Evolutionary conservation across 176 grass and related monocot genomes (phyloP), one percentile per base, ranked within the genome.

Genomic region (Ensete glaucum): DNA sequence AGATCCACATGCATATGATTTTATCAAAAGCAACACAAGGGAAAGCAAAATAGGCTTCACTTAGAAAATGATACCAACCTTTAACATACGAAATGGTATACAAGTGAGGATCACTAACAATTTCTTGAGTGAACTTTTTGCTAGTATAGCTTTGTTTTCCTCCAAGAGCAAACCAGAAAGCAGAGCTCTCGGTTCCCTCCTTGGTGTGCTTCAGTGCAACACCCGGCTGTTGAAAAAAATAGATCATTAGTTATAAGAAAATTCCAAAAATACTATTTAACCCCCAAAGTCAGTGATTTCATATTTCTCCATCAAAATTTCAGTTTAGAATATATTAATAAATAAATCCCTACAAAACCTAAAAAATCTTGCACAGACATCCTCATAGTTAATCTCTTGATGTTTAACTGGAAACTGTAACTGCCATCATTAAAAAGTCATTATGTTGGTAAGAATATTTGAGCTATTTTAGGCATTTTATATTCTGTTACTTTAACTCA

Each of bases 111-210:
- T 97, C 93, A 88, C 90, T 97, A 66, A 86, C 71, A 72, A 79
- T 54, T 73, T 97, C 87, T 75, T 86, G 85, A 56, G 75, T 54
- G 25, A 62, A 27, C 56, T 82, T 86, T 78, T 84, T 92, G 79
- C 77, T 85, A 79, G 77, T 87, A 79, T 89, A 90, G 70, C 77
- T 88, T 87, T 97, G 93, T 79, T 93, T 97, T 79, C 93, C 93
- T 69, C 88, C 93, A 87, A 97, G 87, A 62, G 90, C 81, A 87
- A 92, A 97, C 93, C 93, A 97, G 89, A 97, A 97, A 82, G 87
- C 85, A 54, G 93, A 97, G 83, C 90, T 97, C 74, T 97, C 93
- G 24, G 93, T 92, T 72, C 93, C 93, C 80, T 97, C 93, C 79
- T 97, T 97, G 70, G 75, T 82, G 75, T 97, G 93, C 76, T 97